Evolutionary conservation across 2,329 filamentous ascomycete species (phyloP), one percentile per base, ranked within the genome.

Genomic region (Chrysoporthe puriensis): DNA sequence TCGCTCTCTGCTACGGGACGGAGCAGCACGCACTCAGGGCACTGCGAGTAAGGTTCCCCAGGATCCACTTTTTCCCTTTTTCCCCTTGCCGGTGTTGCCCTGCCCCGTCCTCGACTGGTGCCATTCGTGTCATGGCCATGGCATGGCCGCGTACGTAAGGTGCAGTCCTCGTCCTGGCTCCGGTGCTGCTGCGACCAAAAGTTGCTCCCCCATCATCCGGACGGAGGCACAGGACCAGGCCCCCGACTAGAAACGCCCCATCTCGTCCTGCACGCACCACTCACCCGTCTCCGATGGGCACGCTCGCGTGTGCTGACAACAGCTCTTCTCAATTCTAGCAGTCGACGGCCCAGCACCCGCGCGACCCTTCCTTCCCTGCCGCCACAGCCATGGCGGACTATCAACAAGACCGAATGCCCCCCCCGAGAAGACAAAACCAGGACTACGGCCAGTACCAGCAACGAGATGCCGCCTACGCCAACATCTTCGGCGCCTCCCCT

Each of bases 381-480:
- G 74, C 73, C 73, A 74, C 71, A 78, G 79, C 71, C 75, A 89
- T 89, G 86, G 84, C 85, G 74, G 86, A 88, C 75, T 88, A 88
- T 73, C 84, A 83, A 70, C 83, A 84, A 74, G 83, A 84, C 73
- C 82, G 86, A 76, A 83, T 84, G 73, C 76, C 75, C 68, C 75
- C 74, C 40, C 75, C 73, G 42, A 79, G 79, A 48, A 80, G 78
- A 72, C 79, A 79, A 62, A 46, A 61, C 5, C 66, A 70, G 56
- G 68, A 70, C 7, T 68, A 70, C 54, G 66, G 66, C 32, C 68
- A 70, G 43, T 67, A 70, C 40, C 68, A 59, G 14, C 79, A 80
- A 66, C 91, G 96, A 81, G 94, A 99, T 87, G 93, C 93, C 73
- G 96, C 95, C 72, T 99, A 96, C 80, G 93, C 92, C 72, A 95